Evolutionary conservation across 495 filamentous ascomycete species (phyloP), one percentile per base, ranked within the genome.

Genomic region (Parathielavia hyrcaniae): DNA sequence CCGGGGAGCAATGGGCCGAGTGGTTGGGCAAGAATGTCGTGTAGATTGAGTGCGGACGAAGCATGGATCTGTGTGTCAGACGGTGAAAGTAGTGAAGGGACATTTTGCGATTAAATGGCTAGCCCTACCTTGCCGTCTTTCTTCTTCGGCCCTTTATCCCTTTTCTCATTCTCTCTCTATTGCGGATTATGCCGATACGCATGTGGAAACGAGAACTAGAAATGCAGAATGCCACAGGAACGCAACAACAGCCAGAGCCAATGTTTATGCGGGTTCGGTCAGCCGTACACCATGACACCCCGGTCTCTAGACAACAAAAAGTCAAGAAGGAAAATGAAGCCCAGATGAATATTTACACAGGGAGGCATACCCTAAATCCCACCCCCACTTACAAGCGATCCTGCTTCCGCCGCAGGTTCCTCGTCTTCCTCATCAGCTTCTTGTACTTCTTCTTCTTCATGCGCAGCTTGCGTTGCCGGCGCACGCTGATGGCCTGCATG

Each of bases 401-500:
- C 67, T 95, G 77, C 76, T 88, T 93, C 65, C 91, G 84, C 70
- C 95, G 85, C 78, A 90, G 67, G 68, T 89, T 95, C 68, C 92
- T 82, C 65, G 95, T 99, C 74, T 83, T 80, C 78, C 82, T 86
- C 87, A 95, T 88, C 60, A 99, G 79, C 83, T 97, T 97, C 92
- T 96, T 97, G 72, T 95, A 95, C 83, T 98, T 98, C 78, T 97
- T 91, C 81, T 97, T 98, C 89, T 98, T 98, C 91, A 98, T 98
- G 83, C 92, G 96, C 69, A 91, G 75, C 75, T 88, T 90, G 66
- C 90, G 79, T 61, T 90, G 87, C 73, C 95, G 80, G 73, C 84
- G 87, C 58, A 96, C 93, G 71, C 88, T 93, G 64, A 99, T 87
- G 17, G 85, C 77, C 32, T 82, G 73, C 78, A 80, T 78, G 63